These are phyloP conservation scores for Ascochyta pisi DNA, from an alignment of 2,329 filamentous ascomycete species.

Conservation along the genomic window DNA sequence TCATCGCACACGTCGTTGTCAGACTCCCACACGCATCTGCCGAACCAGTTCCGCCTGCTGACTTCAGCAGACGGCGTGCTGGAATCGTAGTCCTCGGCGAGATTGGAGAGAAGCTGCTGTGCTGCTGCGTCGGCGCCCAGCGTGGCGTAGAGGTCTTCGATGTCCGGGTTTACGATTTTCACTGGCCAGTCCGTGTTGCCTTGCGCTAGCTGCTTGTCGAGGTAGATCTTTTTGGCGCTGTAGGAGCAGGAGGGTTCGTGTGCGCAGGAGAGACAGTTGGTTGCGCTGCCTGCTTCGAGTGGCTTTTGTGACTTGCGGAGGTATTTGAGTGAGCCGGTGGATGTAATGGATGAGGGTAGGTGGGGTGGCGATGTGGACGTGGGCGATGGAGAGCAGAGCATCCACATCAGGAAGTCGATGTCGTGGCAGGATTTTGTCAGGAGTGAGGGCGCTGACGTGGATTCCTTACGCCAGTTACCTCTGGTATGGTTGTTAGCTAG, in stretches of 20 bases:
- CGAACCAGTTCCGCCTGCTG: constrained; percentile 72
- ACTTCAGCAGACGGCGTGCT: constrained; percentile 55
- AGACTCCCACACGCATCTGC: constrained; percentile 91
- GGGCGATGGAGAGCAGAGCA: constrained; percentile 75
- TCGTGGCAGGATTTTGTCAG: constrained; percentile 97
- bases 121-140: constrained; percentile 59
- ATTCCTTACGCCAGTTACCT: constrained; percentile 90
- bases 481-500: constrained; percentile 47
- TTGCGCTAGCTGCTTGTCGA: constrained; percentile 69
- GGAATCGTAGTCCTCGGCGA: constrained; percentile 62
- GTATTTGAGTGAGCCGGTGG: constrained; percentile 76
- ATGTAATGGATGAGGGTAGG: constrained; percentile 76
- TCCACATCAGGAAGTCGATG: constrained; percentile 90
- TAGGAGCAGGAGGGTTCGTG: constrained; percentile 80
- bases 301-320: constrained; percentile 83
- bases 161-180: constrained; percentile 88
- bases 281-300: constrained; percentile 72
- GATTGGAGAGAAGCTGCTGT: constrained; percentile 55
- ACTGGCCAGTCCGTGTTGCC: constrained; percentile 82
- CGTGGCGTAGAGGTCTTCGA: constrained; percentile 72
- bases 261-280: constrained; percentile 85
- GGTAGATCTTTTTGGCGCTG: constrained; percentile 83
- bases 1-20: constrained; percentile 96
- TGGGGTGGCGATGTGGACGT: constrained; percentile 63
- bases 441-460: constrained; percentile 77